Base-by-base conservation (phyloP, 768 basidiomycete species). In the Tremella yokohamensis region DNA sequence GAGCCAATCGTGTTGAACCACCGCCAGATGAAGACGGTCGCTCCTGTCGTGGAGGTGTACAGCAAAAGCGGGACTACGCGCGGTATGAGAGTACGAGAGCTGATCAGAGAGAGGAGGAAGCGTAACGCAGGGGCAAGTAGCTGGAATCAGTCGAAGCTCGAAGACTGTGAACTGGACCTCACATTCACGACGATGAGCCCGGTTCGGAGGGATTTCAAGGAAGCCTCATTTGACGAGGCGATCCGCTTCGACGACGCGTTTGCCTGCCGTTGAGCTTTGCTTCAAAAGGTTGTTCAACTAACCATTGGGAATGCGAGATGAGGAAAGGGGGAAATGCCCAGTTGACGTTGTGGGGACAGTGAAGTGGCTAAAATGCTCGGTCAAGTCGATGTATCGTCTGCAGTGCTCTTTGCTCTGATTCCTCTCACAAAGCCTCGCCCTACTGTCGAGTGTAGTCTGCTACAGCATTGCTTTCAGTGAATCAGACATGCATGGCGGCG, bases 231-330 rank as follows among this genome's bases (percentile, higher is more conserved):
- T 11, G 70, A 37, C 16, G 63, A 56, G n/a, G 72, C 74, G 20
- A 73, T 72, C 15, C 74, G 63, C 60, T 76, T 76, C 4, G 66
- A 64, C 8, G 72, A 70, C 56, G 72, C 72, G 57, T 72, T 73
- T 8, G 74, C 74, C 74, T 75, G 48, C 16, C 13, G 6, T 8
- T 37, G 8, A 45, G 22, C 42, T 18, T 18, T 11, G 12, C 39
- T 11, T 40, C 39, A 40, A 18, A 40, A 11, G 39, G 18, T 40
- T n/a, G n/a, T n/a, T n/a, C n/a, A n/a, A n/a, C n/a, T n/a, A n/a
- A n/a, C n/a, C n/a, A n/a, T n/a, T n/a, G n/a, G n/a, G n/a, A n/a
- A n/a, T n/a, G n/a, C n/a, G n/a, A n/a, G n/a, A n/a, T n/a, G n/a
- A n/a, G n/a, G n/a, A n/a, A n/a, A n/a, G n/a, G n/a, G n/a, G n/a